Conservation (phyloP, 768 basidiomycete species). For the Chalciporus piperatus region DNA sequence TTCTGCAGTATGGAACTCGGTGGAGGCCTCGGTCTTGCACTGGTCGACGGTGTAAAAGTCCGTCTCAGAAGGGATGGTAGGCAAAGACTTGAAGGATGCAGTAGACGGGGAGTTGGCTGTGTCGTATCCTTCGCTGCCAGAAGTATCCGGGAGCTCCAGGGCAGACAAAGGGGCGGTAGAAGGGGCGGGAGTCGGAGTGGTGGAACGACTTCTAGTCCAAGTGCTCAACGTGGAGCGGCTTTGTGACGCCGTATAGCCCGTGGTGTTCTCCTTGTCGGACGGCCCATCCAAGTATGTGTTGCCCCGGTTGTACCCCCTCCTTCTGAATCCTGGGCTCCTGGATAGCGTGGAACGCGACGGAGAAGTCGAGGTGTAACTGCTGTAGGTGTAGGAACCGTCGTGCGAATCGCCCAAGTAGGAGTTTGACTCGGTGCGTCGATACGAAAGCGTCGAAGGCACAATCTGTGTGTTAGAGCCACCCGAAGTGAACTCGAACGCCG, state of each 20-base stretch:
- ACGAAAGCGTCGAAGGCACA: slow-evolving; percentile 50
- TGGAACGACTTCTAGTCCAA: slow-evolving; percentile 33
- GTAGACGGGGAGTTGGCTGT: slow-evolving; percentile 42
- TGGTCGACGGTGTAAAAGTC: slow-evolving; percentile 42
- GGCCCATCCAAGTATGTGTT: slow-evolving; percentile 36
- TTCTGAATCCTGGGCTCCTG: slow-evolving; percentile 55
- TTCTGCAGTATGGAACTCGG: slow-evolving; percentile 50
- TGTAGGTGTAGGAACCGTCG: slow-evolving; percentile 35
- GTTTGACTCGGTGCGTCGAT: slow-evolving; percentile 49
- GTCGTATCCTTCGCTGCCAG: slow-evolving; percentile 53
- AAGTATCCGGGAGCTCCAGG: slow-evolving; percentile 31
- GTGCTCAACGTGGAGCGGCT: slow-evolving; percentile 33
- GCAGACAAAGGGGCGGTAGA: slow-evolving; percentile 28
- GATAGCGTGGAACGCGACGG: slow-evolving; percentile 52
- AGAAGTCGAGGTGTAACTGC: slow-evolving; percentile 38
- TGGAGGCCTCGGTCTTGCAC: slow-evolving; percentile 41
- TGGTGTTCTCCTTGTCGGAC: slow-evolving; percentile 59
- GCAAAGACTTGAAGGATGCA: slow-evolving; percentile 54
- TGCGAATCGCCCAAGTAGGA: slow-evolving; percentile 59
- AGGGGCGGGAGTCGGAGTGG: slow-evolving; percentile 31
- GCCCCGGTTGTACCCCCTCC: slow-evolving; percentile 43
- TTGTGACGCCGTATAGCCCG: slow-evolving; percentile 33
- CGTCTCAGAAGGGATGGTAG: slow-evolving; percentile 57
- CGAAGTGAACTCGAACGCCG: slow-evolving; percentile 36
- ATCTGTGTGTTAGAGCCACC: slow-evolving; percentile 43